Conservation (phyloP, 768 basidiomycete species). For the Phaeolepiota aurea region DNA sequence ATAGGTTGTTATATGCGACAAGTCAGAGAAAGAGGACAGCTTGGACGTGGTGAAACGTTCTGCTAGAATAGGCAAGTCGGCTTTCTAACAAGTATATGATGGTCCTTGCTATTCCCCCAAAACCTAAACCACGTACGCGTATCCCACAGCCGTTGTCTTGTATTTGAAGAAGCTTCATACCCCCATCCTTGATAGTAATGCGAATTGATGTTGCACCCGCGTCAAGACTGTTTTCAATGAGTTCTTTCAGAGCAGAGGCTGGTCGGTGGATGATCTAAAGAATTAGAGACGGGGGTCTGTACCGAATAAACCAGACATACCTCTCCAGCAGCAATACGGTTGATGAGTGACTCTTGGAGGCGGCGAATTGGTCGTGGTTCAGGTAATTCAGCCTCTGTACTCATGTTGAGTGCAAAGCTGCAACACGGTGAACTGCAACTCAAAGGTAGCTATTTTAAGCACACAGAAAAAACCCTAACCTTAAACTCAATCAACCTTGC, state of each 20-base stretch:
- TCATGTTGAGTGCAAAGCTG: too few species aligned
- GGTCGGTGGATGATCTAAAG: constrained; percentile 47
- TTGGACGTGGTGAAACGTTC: constrained; percentile 97
- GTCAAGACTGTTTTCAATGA: constrained; percentile 93
- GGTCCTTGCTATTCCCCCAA: not conserved
- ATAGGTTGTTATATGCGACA: constrained; percentile 80
- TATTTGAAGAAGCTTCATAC: constrained; percentile 89
- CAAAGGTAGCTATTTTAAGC: too few species aligned
- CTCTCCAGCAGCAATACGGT: constrained; percentile 83
- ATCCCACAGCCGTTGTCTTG: constrained; percentile 97
- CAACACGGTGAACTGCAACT: too few species aligned
- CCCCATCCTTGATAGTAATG: constrained; percentile 89
- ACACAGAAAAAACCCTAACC: too few species aligned
- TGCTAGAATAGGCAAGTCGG: constrained; percentile 83
- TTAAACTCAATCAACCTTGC: too few species aligned
- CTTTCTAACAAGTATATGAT: constrained; percentile 45
- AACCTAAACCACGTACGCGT: constrained; percentile 43
- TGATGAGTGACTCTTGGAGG: constrained; percentile 78
- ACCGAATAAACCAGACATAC: constrained; percentile 18
- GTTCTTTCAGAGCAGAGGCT: constrained; percentile 90
- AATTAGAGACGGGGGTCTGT: not conserved
- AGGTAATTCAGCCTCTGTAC: not conserved
- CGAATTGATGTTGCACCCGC: constrained; percentile 84
- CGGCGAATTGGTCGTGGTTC: constrained; percentile 65
- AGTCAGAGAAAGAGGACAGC: constrained; percentile 75